Evolutionary conservation across 208 protist species (phyloP).

Genomic region (Acanthamoeba healyi): DNA sequence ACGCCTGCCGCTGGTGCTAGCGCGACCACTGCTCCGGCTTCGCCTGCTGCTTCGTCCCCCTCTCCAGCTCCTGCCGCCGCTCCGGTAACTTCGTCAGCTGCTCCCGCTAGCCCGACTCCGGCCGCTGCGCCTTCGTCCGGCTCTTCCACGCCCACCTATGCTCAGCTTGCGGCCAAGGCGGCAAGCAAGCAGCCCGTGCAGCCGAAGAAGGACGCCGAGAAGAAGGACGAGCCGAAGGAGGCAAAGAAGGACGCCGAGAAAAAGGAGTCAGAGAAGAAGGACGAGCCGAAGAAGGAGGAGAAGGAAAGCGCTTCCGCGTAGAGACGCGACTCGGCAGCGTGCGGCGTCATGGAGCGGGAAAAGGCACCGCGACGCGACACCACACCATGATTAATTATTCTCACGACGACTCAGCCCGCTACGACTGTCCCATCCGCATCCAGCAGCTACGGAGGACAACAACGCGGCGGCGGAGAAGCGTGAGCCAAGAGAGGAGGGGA

Average conservation of each 20-base stretch:
- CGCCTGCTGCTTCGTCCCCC: not conserved
- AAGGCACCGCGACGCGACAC: too few relatives aligned
- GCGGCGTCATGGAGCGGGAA: too few relatives aligned
- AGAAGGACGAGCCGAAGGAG: slow-evolving; percentile 30
- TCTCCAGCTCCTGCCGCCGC: not conserved
- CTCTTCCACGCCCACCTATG: slow-evolving; percentile 26
- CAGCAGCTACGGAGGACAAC: not conserved
- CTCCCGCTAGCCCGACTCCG: not conserved
- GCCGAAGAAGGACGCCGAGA: slow-evolving; percentile 40
- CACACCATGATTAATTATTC: too few relatives aligned
- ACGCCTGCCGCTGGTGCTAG: not conserved
- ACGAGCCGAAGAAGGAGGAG: slow-evolving; percentile 41
- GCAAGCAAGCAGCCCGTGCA: not conserved
- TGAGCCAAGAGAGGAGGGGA: not conserved
- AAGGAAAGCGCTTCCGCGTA: slow-evolving; percentile 65
- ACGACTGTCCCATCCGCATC: too few relatives aligned
- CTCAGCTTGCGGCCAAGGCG: slow-evolving; percentile 16
- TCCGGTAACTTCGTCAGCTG: not conserved
- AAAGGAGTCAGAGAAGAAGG: too few relatives aligned
- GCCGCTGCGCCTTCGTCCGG: not conserved
- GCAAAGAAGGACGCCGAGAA: too few relatives aligned
- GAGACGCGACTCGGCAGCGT: not conserved
- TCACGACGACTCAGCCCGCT: too few relatives aligned
- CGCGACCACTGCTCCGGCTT: not conserved
- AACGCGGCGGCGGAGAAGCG: not conserved